A percentile compares a stretch with the other conserved stretches of the same genome.
Evolutionary conservation across 2,329 filamentous ascomycete genomes (phyloP).

Genomic region (Nothophaeocryptopus gaeumannii): DNA sequence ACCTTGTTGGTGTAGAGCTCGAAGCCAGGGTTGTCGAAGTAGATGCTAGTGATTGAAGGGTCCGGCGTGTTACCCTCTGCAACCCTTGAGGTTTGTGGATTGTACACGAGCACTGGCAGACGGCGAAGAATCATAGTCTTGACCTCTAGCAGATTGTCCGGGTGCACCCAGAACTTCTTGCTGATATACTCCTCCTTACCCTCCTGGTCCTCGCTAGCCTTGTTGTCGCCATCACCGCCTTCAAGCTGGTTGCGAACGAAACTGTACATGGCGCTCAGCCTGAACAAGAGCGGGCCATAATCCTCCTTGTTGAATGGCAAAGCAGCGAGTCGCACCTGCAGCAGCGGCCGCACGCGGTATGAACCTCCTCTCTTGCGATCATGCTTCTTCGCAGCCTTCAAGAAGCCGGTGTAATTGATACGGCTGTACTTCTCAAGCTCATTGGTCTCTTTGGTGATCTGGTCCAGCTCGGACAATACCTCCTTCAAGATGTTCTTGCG

Average conservation of each 20-base stretch:
- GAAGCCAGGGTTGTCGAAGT: conserved; percentile 88
- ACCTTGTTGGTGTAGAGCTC: conserved; percentile 84
- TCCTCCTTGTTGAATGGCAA: conserved; percentile 94
- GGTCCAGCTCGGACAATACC: conserved; percentile 76
- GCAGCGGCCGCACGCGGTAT: conserved; percentile 86
- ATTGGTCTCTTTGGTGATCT: conserved; percentile 84
- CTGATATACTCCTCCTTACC: conserved; percentile 33
- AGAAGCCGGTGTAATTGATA: conserved; percentile 95
- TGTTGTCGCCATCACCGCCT: conserved; percentile 36
- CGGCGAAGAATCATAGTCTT: conserved; percentile 92
- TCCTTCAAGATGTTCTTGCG: conserved; percentile 60
- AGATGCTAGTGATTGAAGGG: conserved; percentile 89
- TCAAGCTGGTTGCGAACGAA: conserved; percentile 84
- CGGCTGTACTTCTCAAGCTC: conserved; percentile 93
- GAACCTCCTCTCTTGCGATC: conserved; percentile 84
- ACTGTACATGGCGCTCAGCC: conserved; percentile 92
- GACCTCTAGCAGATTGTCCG: conserved; percentile 92
- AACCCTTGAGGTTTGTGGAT: conserved; percentile 78
- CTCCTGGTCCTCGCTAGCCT: conserved; percentile 20
- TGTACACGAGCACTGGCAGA: conserved; percentile 89
- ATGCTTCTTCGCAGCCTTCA: conserved; percentile 99
- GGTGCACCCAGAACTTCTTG: conserved; percentile 76
- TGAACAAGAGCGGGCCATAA: conserved; percentile 82
- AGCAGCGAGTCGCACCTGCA: conserved; percentile 84
- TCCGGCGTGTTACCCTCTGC: conserved; percentile 74